Evolutionary conservation across 805 yeast species (phyloP).

Genomic region (Candida gorgasii): DNA sequence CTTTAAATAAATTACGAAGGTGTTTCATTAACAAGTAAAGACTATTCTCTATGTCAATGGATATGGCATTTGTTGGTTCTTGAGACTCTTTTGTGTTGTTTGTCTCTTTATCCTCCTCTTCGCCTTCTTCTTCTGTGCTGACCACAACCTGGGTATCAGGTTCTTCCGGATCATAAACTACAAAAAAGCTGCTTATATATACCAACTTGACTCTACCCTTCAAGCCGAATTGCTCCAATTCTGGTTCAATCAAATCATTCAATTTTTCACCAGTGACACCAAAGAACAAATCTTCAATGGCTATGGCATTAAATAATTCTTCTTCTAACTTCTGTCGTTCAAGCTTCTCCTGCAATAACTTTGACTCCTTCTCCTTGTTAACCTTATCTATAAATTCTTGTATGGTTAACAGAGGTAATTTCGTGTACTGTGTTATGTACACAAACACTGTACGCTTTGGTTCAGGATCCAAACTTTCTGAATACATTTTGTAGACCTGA

Average conservation of each 20-base stretch:
- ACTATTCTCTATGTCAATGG: conserved; percentile 43
- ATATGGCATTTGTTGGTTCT: background rate
- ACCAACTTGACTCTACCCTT: conserved; percentile 1
- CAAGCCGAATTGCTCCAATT: conserved; percentile 19
- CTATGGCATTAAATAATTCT: conserved; percentile 50
- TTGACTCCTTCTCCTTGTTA: conserved; percentile 20
- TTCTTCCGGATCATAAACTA: conserved; percentile 3
- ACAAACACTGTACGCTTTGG: conserved; percentile 75
- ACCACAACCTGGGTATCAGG: background rate
- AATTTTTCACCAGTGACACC: conserved; percentile 40
- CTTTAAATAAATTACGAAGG: conserved; percentile 33
- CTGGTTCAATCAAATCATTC: conserved; percentile 27
- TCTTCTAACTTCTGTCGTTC: conserved; percentile 19
- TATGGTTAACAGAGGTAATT: conserved; percentile 33
- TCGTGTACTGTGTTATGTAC: conserved; percentile 32
- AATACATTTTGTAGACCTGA: conserved; percentile 53
- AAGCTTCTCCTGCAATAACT: conserved; percentile 19
- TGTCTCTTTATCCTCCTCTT: background rate
- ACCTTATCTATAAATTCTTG: conserved; percentile 34
- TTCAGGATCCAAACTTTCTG: conserved; percentile 80
- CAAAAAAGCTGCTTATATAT: conserved; percentile 1
- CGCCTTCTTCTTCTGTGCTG: background rate
- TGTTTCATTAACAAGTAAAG: conserved; percentile 40
- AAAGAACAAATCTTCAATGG: conserved; percentile 52
- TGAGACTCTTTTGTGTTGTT: background rate